A percentile compares a stretch with the other conserved stretches of the same genome.
These are phyloP conservation scores for Bathelium albidoporum DNA, from an alignment of 495 filamentous ascomycete genomes.

Conservation along the genomic window DNA sequence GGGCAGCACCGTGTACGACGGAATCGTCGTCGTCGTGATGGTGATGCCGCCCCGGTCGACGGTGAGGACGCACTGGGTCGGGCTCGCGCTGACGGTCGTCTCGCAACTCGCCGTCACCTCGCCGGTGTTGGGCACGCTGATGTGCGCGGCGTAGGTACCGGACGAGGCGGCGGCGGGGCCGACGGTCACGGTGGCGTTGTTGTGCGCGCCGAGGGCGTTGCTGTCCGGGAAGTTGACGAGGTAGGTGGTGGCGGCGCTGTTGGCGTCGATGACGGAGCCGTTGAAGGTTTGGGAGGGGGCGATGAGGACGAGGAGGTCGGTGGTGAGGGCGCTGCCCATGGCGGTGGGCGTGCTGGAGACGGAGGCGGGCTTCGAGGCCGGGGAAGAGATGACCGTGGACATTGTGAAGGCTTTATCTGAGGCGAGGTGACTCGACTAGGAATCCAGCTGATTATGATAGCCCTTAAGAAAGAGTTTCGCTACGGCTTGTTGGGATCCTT, in stretches of 20 bases:
- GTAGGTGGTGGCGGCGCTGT: neutral
- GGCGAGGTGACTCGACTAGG: neutral
- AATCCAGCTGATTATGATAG: neutral
- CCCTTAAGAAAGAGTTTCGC: neutral
- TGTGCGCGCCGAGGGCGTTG: neutral
- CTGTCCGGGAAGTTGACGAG: slow-evolving; percentile 1
- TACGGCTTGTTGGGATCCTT: too few relatives aligned
- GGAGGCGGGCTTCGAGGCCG: neutral
- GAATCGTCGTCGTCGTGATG: neutral
- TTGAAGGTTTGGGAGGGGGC: slow-evolving; percentile 2
- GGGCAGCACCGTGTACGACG: neutral
- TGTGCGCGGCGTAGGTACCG: neutral
- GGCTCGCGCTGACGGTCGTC: neutral
- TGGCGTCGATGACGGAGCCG: slow-evolving; percentile 1
- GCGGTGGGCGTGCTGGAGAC: neutral
- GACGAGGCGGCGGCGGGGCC: neutral
- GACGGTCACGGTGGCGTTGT: slow-evolving; percentile 2
- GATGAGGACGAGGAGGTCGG: slow-evolving; percentile 2
- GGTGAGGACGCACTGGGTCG: neutral
- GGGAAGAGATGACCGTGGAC: neutral
- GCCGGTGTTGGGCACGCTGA: neutral
- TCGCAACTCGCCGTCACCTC: neutral
- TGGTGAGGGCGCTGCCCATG: neutral
- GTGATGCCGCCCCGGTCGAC: neutral
- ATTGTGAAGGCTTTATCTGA: neutral